Conservation (phyloP, 768 basidiomycete genomes). For the Daedaleopsis sinensis region DNA sequence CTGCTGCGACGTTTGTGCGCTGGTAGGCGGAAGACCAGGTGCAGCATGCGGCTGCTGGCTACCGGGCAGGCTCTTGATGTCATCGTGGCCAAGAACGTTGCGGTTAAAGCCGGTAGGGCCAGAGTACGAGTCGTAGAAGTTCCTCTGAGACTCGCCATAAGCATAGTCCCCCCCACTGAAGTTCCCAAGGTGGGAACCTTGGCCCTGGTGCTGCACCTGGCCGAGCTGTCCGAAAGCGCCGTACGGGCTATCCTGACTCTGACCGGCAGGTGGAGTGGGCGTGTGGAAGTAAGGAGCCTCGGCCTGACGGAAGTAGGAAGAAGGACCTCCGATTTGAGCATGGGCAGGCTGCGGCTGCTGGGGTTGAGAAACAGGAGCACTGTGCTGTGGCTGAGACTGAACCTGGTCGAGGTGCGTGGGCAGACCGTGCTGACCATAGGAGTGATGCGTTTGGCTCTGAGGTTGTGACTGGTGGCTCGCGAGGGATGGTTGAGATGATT, state of each 20-base stretch:
- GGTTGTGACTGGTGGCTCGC: conserved; percentile 23
- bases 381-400: conserved; percentile 41
- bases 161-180: conserved; percentile 69
- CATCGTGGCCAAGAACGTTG: conserved; percentile 70
- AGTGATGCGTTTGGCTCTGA: conserved; percentile 36
- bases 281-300: conserved; percentile 78
- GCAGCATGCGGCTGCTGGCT: conserved; percentile 44
- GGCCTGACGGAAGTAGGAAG: conserved; percentile 70
- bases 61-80: conserved; percentile 69
- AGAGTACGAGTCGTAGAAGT: conserved; percentile 77
- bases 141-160: conserved; percentile 70
- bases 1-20: conserved; percentile 58
- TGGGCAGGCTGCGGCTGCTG: conserved; percentile 31
- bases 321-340: conserved; percentile 46
- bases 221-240: conserved; percentile 66
- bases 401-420: conserved; percentile 67
- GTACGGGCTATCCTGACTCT: conserved; percentile 64
- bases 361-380: conserved; percentile 38
- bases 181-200: conserved; percentile 49
- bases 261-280: conserved; percentile 72
- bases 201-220: conserved; percentile 62
- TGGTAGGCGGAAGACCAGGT: conserved; percentile 54
- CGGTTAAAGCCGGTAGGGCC: conserved; percentile 69
- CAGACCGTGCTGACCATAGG: conserved; percentile 69
- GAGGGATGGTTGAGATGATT: conserved; percentile 30